Evolutionary conservation across 306 rosid species (phyloP).

Genomic region (Gynostemma pentaphyllum): DNA sequence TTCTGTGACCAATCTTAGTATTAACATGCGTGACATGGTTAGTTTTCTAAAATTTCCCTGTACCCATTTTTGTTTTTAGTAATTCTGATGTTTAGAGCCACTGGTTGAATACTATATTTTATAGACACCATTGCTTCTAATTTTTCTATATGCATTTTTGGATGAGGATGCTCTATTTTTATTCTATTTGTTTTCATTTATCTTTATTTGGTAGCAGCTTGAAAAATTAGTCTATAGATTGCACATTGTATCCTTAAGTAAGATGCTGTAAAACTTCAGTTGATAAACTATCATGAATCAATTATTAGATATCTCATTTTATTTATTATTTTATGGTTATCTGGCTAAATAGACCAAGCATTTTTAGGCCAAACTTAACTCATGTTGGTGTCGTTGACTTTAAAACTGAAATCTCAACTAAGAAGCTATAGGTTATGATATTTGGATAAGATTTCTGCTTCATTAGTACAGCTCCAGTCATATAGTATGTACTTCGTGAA

Average conservation of each 20-base stretch:
- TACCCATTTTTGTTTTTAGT: constrained; percentile 6
- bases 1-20: constrained; percentile 81
- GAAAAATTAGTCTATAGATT: background rate
- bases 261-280: background rate
- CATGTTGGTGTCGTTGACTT: background rate
- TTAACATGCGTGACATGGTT: constrained; percentile 96
- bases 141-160: constrained; percentile 1
- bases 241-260: background rate
- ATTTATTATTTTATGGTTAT: background rate
- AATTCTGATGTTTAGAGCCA: background rate
- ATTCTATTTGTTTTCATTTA: no score
- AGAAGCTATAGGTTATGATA: background rate
- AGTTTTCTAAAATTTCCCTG: constrained; percentile 16
- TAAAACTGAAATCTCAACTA: background rate
- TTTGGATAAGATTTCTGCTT: background rate
- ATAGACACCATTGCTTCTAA: background rate
- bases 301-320: background rate
- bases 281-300: background rate
- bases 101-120: background rate
- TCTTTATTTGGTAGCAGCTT: no score
- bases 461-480: background rate
- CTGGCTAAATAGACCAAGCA: background rate
- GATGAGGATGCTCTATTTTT: constrained; percentile 1
- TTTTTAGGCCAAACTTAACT: background rate
- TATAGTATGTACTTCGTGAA: background rate